phyloP scores from a whole-genome alignment of 2,329 filamentous ascomycete genomes.

The Penicillium sp. region DNA sequence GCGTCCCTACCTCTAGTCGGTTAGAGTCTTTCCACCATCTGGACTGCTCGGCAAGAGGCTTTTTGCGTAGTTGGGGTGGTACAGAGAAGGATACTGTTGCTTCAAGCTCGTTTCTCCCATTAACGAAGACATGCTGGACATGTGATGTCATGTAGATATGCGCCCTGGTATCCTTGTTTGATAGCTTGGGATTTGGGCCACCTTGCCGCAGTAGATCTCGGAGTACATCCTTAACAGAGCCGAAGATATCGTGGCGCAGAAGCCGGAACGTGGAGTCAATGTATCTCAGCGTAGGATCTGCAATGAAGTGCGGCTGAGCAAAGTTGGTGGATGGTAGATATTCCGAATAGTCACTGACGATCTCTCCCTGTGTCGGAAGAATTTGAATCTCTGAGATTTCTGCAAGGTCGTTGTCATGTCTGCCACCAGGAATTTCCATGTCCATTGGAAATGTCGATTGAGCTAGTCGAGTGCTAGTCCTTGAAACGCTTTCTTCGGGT shows the following conservation, averaged over 20 bases:
- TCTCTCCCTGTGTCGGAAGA: constrained; percentile 7
- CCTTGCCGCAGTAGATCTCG: constrained; percentile 3
- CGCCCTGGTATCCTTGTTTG: constrained; percentile 1
- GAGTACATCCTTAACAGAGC: constrained; percentile 4
- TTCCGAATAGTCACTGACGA: constrained; percentile 3
- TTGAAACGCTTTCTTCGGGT: neutral
- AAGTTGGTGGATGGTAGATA: constrained; percentile 13
- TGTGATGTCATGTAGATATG: constrained; percentile 2
- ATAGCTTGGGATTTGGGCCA: neutral
- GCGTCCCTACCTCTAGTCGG: constrained; percentile 6
- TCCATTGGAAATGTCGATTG: constrained; percentile 8
- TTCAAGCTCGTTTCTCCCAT: constrained; percentile 6
- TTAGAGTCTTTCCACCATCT: constrained; percentile 10
- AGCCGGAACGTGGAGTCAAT: constrained; percentile 11
- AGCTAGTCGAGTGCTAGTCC: neutral
- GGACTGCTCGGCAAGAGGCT: neutral
- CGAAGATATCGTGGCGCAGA: constrained; percentile 9
- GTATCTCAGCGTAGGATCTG: constrained; percentile 6
- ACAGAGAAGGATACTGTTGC: constrained; percentile 1
- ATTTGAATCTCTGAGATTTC: constrained; percentile 6
- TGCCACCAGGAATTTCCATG: constrained; percentile 6
- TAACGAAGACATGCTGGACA: neutral
- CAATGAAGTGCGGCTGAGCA: constrained; percentile 4
- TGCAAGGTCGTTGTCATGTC: constrained; percentile 11
- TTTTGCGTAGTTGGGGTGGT: constrained; percentile 3